phyloP scores from a whole-genome alignment of 139 green algal genomes.

The Chlamydomonas sp. region DNA sequence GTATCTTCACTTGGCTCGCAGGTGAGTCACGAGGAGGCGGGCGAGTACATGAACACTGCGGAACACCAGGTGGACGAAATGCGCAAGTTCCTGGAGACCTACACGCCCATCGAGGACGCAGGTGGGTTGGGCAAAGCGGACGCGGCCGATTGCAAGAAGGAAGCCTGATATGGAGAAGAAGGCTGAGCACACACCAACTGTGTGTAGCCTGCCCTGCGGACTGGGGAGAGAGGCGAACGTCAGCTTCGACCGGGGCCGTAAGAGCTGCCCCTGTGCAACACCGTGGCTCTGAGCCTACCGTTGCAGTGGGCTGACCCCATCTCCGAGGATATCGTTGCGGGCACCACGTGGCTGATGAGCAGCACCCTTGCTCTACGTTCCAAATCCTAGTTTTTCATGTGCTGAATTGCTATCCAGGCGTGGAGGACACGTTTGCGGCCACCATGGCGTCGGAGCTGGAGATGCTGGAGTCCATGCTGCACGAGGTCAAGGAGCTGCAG shows the following conservation, averaged over 20 bases:
- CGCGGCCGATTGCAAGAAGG: neutral
- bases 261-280: no score
- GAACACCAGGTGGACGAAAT: conserved; percentile 40
- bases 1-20: no score
- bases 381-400: no score
- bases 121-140: neutral
- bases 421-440: conserved; percentile 24
- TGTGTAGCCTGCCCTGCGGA: no score
- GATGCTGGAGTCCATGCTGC: conserved; percentile 9
- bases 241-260: no score
- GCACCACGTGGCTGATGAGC: no score
- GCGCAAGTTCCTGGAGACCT: conserved; percentile 17
- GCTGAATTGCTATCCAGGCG: neutral
- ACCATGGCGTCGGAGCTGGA: conserved; percentile 41
- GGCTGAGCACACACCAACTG: neutral
- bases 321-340: no score
- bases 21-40: conserved; percentile 39
- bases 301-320: no score
- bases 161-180: neutral
- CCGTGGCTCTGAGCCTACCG: no score
- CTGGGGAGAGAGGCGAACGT: no score
- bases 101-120: conserved; percentile 30
- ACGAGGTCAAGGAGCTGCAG: conserved; percentile 12
- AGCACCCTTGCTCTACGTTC: no score
- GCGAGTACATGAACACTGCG: conserved; percentile 22